phyloP scores from a whole-genome alignment of 208 protist genomes.

The Naegleria gruberi region DNA sequence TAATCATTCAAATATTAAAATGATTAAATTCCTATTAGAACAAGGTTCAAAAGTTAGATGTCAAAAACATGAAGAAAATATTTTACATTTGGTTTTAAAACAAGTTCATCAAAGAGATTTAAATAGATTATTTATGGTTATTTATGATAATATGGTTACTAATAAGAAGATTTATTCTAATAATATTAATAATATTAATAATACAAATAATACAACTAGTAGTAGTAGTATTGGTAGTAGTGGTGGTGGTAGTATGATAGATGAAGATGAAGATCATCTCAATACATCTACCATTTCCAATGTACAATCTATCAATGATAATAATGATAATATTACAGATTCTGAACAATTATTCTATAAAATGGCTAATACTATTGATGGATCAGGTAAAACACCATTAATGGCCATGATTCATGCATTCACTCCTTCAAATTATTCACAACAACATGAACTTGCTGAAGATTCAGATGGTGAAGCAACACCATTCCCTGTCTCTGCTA shows the following conservation, averaged over 20 bases:
- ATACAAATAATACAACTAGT: no score
- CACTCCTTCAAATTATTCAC: background rate
- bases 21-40: slow-evolving; percentile 12
- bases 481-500: background rate
- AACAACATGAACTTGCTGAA: background rate
- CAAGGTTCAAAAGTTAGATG: background rate
- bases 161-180: background rate
- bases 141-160: background rate
- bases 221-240: no score
- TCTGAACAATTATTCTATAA: background rate
- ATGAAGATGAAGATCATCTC: background rate
- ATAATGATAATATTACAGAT: background rate
- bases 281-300: no score
- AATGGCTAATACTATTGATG: background rate
- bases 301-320: no score
- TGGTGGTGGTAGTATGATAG: no score
- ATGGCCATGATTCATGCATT: background rate
- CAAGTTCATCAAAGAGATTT: background rate
- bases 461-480: background rate
- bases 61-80: background rate
- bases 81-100: background rate
- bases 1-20: background rate
- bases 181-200: background rate
- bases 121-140: background rate
- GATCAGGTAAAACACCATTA: background rate